Evolutionary conservation across 306 rosid species (phyloP).

Genomic region (Rosa lucieae): DNA sequence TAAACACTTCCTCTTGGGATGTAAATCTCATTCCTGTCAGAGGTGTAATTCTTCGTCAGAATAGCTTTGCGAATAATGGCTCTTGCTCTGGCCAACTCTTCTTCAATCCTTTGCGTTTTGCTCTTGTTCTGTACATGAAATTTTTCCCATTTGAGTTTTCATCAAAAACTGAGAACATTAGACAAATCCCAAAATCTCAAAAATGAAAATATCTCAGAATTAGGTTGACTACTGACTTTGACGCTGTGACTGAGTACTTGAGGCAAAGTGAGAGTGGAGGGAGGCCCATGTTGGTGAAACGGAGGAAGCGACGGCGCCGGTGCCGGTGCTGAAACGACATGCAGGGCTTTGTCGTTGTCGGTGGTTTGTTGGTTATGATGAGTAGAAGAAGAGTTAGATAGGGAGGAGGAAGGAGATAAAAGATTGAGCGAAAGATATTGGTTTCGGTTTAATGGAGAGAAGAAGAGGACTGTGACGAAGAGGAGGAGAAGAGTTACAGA

Average conservation of each 20-base stretch:
- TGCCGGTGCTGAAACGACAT: neutral
- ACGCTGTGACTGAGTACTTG: neutral
- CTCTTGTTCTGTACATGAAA: neutral
- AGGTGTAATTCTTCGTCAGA: slow-evolving; percentile 12
- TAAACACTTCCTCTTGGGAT: slow-evolving; percentile 24
- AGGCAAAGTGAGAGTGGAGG: neutral
- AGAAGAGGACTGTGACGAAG: slow-evolving; percentile 6
- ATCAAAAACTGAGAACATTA: neutral
- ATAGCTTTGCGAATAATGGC: slow-evolving; percentile 10
- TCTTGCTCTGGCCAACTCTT: slow-evolving; percentile 22
- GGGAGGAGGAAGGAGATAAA: neutral
- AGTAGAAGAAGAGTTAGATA: neutral
- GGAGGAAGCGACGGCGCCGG: neutral
- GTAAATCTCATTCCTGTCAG: slow-evolving; percentile 18
- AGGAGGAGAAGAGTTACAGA: slow-evolving; percentile 2
- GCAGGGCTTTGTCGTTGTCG: neutral
- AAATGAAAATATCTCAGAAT: neutral
- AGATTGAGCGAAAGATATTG: neutral
- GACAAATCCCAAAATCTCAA: neutral
- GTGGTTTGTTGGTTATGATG: neutral
- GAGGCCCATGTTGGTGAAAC: neutral
- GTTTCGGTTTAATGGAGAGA: slow-evolving; percentile 20
- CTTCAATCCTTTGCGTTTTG: slow-evolving; percentile 22
- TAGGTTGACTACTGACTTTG: neutral
- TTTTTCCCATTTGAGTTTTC: neutral